Evolutionary conservation across 192 early-diverging fungal genomes (phyloP), one percentile per base, ranked within the genome.

Genomic region (Kappamyces sp.): DNA sequence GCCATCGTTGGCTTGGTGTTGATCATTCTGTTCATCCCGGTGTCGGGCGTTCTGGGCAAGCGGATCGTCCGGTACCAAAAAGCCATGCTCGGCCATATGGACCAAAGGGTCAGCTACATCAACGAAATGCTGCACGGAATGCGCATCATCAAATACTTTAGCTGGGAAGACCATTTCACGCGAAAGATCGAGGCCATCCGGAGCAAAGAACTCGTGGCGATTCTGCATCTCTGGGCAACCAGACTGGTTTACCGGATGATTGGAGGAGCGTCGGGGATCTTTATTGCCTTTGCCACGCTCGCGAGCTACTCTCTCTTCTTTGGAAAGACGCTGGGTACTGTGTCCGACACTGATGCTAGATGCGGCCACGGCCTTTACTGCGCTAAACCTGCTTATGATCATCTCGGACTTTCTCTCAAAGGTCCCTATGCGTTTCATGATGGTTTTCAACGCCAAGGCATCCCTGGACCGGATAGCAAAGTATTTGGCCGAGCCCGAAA

Each of bases 91-190:
- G 51, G 61, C 32, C 52, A 58, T 1, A 72, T 65, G 1, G 93
- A 96, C 68, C 82, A 87, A 64, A 80, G 93, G 12, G 73, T 96
- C 43, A 80, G 84, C 15, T 74, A 83, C 59, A 84, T 93, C 51
- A 94, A 89, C 52, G 92, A 98, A 69, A 74, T 90, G 60, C 73
- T 94, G 47, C 77, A 90, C 70, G 93, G 90, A 40, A 95, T 98
- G 42, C 80, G 91, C 15, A 89, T 96, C n/a, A 84, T 98, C 55
- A 98, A 98, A 67, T 97, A 72, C 59, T 75, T 80, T 50, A 73
- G 70, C n/a, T 80, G 78, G 74, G 78, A 80, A 47, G 5, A 49
- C 3, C 57, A 70, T 33, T 70, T 74, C 46, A 37, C 38, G 31
- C 36, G 58, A 40, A 60, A 57, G 41, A 64, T 74, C 54, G 34